These are phyloP conservation scores for Viridothelium virens DNA, from an alignment of 495 filamentous ascomycete species.

Conservation along the genomic window DNA sequence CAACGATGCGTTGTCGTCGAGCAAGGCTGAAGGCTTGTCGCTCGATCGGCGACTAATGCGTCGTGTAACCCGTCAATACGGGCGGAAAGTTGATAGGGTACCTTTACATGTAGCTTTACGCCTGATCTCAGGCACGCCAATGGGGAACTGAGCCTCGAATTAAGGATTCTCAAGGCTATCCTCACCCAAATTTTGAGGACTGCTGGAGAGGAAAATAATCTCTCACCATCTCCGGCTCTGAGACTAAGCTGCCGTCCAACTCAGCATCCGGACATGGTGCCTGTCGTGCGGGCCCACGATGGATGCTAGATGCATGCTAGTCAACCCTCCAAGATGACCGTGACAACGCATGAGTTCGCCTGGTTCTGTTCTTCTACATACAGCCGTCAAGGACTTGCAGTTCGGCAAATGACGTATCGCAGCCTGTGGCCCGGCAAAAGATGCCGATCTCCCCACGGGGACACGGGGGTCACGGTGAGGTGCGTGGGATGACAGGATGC, in stretches of 20 bases:
- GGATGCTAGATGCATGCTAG: conserved; percentile 7
- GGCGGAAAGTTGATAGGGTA: neutral
- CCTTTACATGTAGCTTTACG: neutral
- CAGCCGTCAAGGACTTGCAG: neutral
- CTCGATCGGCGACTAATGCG: conserved; percentile 1
- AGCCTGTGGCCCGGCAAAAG: too few relatives aligned
- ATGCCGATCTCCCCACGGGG: neutral
- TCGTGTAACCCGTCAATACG: conserved; percentile 3
- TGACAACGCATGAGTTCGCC: conserved; percentile 2
- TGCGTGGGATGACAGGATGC: neutral
- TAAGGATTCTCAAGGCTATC: too few relatives aligned
- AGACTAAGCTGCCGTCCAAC: neutral
- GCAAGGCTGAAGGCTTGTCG: neutral
- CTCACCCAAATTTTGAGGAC: too few relatives aligned
- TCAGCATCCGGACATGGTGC: neutral
- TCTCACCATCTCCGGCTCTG: neutral
- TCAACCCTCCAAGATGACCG: neutral
- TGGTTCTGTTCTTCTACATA: neutral
- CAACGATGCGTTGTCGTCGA: conserved; percentile 4
- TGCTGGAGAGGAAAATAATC: neutral
- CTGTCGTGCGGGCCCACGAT: conserved; percentile 1
- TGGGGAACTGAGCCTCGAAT: too few relatives aligned
- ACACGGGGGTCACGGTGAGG: neutral
- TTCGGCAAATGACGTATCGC: conserved; percentile 1
- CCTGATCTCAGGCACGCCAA: conserved; percentile 9